Evolutionary conservation across 805 yeast species (phyloP).

Genomic region (Ogataea wickerhamii): DNA sequence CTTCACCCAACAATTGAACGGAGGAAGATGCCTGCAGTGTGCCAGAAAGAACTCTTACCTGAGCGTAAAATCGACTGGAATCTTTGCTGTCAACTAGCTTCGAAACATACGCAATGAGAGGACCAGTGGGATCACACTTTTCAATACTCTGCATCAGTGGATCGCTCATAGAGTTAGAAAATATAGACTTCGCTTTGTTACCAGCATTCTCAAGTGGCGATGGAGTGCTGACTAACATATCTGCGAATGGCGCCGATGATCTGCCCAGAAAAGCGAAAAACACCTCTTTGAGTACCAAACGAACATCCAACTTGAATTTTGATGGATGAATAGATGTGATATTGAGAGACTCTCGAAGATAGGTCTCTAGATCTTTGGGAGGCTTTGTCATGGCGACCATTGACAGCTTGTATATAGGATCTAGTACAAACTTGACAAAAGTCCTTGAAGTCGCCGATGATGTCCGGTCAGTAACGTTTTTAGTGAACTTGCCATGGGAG

Average conservation of each 20-base stretch:
- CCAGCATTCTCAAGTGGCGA: constrained; percentile 37
- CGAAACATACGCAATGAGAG: constrained; percentile 50
- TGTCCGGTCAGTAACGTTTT: constrained; percentile 25
- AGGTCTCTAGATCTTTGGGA: constrained; percentile 37
- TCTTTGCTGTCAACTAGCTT: constrained; percentile 57
- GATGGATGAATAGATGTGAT: constrained; percentile 38
- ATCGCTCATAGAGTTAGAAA: constrained; percentile 26
- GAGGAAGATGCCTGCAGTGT: constrained; percentile 42
- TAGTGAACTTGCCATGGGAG: constrained; percentile 45
- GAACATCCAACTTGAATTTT: constrained; percentile 50
- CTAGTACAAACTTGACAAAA: constrained; percentile 63
- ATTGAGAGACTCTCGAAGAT: constrained; percentile 49
- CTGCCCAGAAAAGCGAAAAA: constrained; percentile 52
- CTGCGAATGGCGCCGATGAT: constrained; percentile 49
- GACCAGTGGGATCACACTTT: constrained; percentile 37
- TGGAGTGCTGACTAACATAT: constrained; percentile 36
- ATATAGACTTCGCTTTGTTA: constrained; percentile 21
- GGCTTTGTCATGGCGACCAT: constrained; percentile 56
- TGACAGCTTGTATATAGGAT: constrained; percentile 76
- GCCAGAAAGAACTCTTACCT: constrained; percentile 65
- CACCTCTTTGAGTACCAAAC: constrained; percentile 52
- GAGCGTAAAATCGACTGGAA: constrained; percentile 48
- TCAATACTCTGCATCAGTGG: constrained; percentile 20
- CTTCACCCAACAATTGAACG: constrained; percentile 57
- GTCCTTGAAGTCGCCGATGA: constrained; percentile 33